Base-by-base conservation (phyloP, 225 moss, liverwort and hornwort genomes). In the Asterella californica region DNA sequence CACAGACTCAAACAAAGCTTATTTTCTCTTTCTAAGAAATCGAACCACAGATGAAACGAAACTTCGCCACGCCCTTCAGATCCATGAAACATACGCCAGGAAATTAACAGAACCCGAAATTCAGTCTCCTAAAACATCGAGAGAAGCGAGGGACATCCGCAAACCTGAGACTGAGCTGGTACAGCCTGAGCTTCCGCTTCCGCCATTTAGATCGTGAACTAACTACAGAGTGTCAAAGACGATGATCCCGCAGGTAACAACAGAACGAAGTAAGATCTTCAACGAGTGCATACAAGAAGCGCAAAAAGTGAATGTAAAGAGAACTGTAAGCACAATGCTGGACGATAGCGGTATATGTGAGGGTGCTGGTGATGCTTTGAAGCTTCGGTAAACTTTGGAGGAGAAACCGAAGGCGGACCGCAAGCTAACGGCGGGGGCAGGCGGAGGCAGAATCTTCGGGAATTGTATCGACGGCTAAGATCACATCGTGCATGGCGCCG, bases 131-230 rank as follows among this genome's bases (percentile, higher is more conserved):
- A 7, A 42, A 52, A 17, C 52, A 0, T 0, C 21, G 18, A 45
- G 46, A n/a, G 15, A 48, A 72, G 33, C 21, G 2, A 1, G 71
- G 24, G 19, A 10, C 27, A 47, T 21, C 1, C 22, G 10, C 71
- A 38, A 30, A 74, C 74, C 74, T 74, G 74, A 50, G 74, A 2
- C 37, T 74, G 29, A 30, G 50, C 25, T 52, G 73, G 12, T 18
- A 15, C 60, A 75, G 53, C 34, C 24, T 63, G 63, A 22, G 64
- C 22, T 77, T 48, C 63, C 77, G 62, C 45, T 46, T 77, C 77
- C 60, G 77, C 77, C 77, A 77, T 77, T 19, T 63, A 5, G 29
- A 25, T 47, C 47, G 46, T 15, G 25, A 22, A 50, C 22, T 54
- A 49, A 55, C 57, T 19, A 7, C 36, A 25, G 14, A 75, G 14